A percentile compares a stretch with the other conserved stretches of the same genome.
Conservation (phyloP, 2,329 filamentous ascomycete genomes). For the Scleromitrula shiraiana region DNA sequence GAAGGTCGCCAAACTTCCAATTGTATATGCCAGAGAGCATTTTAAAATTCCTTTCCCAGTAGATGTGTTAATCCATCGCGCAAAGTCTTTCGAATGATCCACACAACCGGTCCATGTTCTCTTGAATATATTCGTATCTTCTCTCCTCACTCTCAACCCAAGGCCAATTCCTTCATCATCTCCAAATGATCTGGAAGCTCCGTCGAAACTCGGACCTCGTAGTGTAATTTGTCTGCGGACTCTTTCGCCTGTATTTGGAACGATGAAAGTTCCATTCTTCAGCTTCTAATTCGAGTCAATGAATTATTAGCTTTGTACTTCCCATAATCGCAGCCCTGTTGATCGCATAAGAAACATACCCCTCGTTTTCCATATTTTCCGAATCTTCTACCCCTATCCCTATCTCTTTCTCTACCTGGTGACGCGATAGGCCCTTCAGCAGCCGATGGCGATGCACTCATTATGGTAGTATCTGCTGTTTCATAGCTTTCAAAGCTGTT, state of each 20-base stretch:
- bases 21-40: constrained; percentile 80
- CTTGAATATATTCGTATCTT: constrained; percentile 25
- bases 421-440: not conserved
- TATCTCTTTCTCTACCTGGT: constrained; percentile 1
- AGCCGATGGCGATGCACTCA: constrained; percentile 6
- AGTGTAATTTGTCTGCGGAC: constrained; percentile 73
- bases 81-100: constrained; percentile 34
- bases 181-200: constrained; percentile 11
- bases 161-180: constrained; percentile 1
- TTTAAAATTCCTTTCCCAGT: constrained; percentile 77
- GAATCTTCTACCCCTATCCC: constrained; percentile 7
- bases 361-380: constrained; percentile 6
- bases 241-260: constrained; percentile 79
- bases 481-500: not conserved
- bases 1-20: constrained; percentile 83
- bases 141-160: constrained; percentile 2
- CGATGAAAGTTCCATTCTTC: constrained; percentile 77
- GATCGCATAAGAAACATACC: constrained; percentile 12
- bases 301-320: not conserved
- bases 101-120: constrained; percentile 30
- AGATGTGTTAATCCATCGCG: constrained; percentile 59
- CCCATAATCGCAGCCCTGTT: constrained; percentile 26
- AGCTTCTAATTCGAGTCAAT: constrained; percentile 48
- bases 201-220: constrained; percentile 39
- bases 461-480: not conserved